Evolutionary conservation across 768 basidiomycete genomes (phyloP).

Genomic region (Boletus bicolor): DNA sequence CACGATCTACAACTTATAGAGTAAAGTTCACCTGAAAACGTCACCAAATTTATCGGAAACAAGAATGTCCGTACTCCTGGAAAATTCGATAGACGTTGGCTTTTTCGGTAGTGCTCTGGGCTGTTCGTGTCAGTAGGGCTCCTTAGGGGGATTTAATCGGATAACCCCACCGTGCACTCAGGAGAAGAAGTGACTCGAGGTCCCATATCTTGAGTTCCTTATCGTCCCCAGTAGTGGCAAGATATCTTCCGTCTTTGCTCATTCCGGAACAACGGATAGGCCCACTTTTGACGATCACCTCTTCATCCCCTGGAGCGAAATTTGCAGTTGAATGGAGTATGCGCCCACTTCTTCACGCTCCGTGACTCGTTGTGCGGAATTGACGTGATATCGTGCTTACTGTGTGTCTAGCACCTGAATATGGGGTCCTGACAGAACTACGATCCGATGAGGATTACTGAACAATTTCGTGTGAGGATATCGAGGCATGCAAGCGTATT

Average conservation of each 20-base stretch:
- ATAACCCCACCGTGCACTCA: constrained; percentile 57
- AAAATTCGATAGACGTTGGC: constrained; percentile 67
- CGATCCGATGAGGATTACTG: constrained; percentile 30
- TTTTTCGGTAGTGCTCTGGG: constrained; percentile 80
- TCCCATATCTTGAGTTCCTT: constrained; percentile 79
- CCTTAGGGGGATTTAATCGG: neutral
- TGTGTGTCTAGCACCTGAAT: constrained; percentile 55
- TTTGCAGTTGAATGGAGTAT: constrained; percentile 45
- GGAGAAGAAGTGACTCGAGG: constrained; percentile 49
- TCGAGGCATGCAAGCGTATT: constrained; percentile 31
- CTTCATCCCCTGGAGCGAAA: constrained; percentile 30
- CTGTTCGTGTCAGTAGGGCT: neutral
- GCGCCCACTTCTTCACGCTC: constrained; percentile 46
- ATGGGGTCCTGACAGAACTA: constrained; percentile 58
- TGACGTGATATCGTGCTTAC: constrained; percentile 37
- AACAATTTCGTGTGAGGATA: constrained; percentile 53
- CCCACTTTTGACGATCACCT: constrained; percentile 43
- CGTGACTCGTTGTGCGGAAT: constrained; percentile 4
- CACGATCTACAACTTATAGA: neutral
- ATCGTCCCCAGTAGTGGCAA: constrained; percentile 73
- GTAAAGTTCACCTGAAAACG: constrained; percentile 63
- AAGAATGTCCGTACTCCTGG: constrained; percentile 61
- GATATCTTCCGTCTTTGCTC: constrained; percentile 40
- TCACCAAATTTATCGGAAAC: constrained; percentile 96
- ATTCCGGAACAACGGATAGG: constrained; percentile 59